These are phyloP conservation scores for Colletotrichum sp. DNA, from an alignment of 2,329 filamentous ascomycete genomes.

Conservation along the genomic window DNA sequence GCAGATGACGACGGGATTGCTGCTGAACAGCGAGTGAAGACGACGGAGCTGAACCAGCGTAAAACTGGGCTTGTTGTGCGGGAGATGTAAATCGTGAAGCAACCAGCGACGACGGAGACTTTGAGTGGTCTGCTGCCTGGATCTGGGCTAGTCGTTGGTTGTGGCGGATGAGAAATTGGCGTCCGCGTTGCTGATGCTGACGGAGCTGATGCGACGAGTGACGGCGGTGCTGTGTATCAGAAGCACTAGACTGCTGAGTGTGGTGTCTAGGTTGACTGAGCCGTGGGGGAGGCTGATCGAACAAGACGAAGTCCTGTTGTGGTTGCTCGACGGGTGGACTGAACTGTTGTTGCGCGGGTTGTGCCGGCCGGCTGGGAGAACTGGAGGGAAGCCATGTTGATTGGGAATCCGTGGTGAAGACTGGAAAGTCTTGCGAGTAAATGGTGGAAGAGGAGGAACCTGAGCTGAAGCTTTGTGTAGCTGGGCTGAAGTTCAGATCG, in stretches of 20 bases:
- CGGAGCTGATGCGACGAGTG: constrained; percentile 49
- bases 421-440: constrained; percentile 69
- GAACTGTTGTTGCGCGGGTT: constrained; percentile 62
- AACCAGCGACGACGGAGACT: constrained; percentile 58
- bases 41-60: constrained; percentile 70
- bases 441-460: constrained; percentile 63
- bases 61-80: constrained; percentile 58
- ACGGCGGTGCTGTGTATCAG: constrained; percentile 41
- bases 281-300: constrained; percentile 57
- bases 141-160: constrained; percentile 65
- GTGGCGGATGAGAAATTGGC: constrained; percentile 42
- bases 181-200: constrained; percentile 45
- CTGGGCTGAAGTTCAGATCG: constrained; percentile 89
- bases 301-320: constrained; percentile 81
- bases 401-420: constrained; percentile 84
- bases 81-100: constrained; percentile 60
- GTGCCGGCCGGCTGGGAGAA: constrained; percentile 67
- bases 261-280: constrained; percentile 47
- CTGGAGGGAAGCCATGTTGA: constrained; percentile 82
- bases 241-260: constrained; percentile 38
- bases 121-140: constrained; percentile 61
- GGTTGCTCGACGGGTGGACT: constrained; percentile 41
- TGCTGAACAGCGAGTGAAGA: constrained; percentile 64
- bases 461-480: constrained; percentile 57
- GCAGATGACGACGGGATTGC: constrained; percentile 57